Evolutionary conservation across 805 yeast genomes (phyloP).

Genomic region (Gaillardinia entomophila): DNA sequence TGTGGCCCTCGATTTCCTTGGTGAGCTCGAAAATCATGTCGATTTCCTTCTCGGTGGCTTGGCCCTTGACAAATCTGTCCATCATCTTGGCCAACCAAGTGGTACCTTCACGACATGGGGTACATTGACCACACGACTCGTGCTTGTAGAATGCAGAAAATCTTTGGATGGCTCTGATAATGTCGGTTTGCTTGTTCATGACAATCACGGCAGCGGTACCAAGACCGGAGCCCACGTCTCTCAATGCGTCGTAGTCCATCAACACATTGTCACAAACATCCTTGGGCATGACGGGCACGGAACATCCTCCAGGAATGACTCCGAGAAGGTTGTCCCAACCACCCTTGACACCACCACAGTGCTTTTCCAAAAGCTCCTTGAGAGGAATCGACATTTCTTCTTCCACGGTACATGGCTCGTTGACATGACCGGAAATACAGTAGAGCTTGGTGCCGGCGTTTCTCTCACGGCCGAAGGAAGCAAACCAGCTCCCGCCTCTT

Average conservation of each 20-base stretch:
- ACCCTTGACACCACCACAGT: conserved; percentile 87
- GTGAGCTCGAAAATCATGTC: conserved; percentile 81
- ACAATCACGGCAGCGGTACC: conserved; percentile 94
- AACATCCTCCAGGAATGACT: conserved; percentile 86
- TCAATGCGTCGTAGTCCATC: conserved; percentile 86
- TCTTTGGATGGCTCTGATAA: conserved; percentile 81
- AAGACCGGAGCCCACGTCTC: conserved; percentile 80
- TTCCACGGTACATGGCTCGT: conserved; percentile 89
- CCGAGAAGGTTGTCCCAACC: conserved; percentile 91
- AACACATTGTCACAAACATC: conserved; percentile 59
- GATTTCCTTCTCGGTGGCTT: conserved; percentile 74
- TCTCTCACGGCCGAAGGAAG: conserved; percentile 77
- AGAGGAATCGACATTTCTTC: conserved; percentile 91
- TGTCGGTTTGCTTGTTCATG: conserved; percentile 81
- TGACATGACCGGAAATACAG: conserved; percentile 87
- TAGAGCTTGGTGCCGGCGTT: conserved; percentile 78
- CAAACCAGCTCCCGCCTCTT: conserved; percentile 87
- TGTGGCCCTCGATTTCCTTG: conserved; percentile 85
- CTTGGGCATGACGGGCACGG: conserved; percentile 77
- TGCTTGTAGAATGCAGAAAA: conserved; percentile 81
- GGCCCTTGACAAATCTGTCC: conserved; percentile 76
- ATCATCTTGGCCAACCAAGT: conserved; percentile 80
- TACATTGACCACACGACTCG: conserved; percentile 93
- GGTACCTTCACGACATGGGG: conserved; percentile 93
- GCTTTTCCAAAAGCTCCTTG: conserved; percentile 75